A percentile compares a stretch with the other conserved stretches of the same genome.
These are phyloP conservation scores for Termitomyces sp. DNA, from an alignment of 768 basidiomycete genomes.

Conservation along the genomic window DNA sequence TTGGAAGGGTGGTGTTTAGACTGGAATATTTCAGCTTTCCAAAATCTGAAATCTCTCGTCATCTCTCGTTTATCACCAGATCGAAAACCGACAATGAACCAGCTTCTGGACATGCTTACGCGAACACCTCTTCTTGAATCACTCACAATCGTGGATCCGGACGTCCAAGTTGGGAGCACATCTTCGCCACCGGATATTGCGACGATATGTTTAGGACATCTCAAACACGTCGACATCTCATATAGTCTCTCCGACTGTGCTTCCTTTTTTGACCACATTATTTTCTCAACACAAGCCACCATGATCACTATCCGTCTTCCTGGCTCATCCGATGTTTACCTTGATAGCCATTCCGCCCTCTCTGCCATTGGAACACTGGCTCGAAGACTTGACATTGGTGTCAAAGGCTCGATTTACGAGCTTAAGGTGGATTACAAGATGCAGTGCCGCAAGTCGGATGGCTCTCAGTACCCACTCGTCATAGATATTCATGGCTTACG, in stretches of 20 bases:
- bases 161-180: conserved; percentile 17
- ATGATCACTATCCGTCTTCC: background rate
- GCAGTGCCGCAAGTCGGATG: background rate
- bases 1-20: background rate
- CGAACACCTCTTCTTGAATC: background rate
- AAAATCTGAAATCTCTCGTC: background rate
- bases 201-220: background rate
- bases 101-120: background rate
- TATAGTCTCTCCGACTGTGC: background rate
- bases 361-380: background rate
- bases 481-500: background rate
- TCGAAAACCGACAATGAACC: background rate
- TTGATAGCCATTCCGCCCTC: background rate
- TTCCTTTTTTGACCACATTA: background rate
- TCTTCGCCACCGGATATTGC: background rate
- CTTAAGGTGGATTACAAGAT: background rate
- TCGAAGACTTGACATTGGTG: background rate
- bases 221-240: background rate
- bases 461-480: background rate
- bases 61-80: background rate
- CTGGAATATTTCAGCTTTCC: background rate
- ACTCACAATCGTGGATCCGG: background rate
- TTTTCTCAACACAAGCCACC: background rate
- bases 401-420: background rate
- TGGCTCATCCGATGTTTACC: background rate